Percentiles rank a stretch among this genome's conserved stretches.
Conservation (phyloP, 495 filamentous ascomycete species). For the Coniosporium apollinis region DNA sequence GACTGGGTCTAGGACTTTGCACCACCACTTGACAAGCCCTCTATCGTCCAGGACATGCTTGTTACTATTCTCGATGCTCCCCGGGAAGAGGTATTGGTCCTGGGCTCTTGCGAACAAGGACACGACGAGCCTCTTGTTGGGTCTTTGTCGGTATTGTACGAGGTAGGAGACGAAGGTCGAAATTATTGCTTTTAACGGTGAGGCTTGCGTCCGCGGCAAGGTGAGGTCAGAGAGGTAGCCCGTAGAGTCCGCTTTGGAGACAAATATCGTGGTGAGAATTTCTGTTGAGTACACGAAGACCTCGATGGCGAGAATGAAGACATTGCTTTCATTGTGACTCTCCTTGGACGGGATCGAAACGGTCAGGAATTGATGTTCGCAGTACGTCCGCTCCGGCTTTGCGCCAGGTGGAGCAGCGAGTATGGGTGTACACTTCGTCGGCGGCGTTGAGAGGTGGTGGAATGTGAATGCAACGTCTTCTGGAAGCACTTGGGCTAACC, state of each 20-base stretch:
- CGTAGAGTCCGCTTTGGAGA: conserved; percentile 94
- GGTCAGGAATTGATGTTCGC: conserved; percentile 74
- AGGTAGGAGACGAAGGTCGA: conserved; percentile 63
- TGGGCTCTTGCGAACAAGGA: conserved; percentile 88
- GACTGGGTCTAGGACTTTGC: conserved; percentile 64
- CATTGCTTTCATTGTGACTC: conserved; percentile 18
- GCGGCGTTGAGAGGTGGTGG: conserved; percentile 78
- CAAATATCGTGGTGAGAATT: conserved; percentile 71
- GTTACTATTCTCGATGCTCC: conserved; percentile 62
- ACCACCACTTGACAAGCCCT: conserved; percentile 90
- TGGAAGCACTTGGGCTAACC: conserved; percentile 55
- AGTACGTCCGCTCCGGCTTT: conserved; percentile 56
- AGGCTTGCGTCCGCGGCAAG: conserved; percentile 42
- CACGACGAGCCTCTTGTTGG: conserved; percentile 57
- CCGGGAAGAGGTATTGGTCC: conserved; percentile 87
- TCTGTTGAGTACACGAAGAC: conserved; percentile 55
- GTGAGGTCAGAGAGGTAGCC: conserved; percentile 59
- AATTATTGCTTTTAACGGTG: conserved; percentile 53
- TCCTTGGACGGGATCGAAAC: conserved; percentile 38
- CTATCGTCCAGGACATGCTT: conserved; percentile 94
- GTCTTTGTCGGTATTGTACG: conserved; percentile 44
- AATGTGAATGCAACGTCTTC: conserved; percentile 50
- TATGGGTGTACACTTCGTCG: conserved; percentile 51
- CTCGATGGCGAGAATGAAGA: conserved; percentile 54
- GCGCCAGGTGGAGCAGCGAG: conserved; percentile 61